These are phyloP conservation scores for Gaillardinia entomophila DNA, from an alignment of 805 yeast genomes.

Conservation along the genomic window DNA sequence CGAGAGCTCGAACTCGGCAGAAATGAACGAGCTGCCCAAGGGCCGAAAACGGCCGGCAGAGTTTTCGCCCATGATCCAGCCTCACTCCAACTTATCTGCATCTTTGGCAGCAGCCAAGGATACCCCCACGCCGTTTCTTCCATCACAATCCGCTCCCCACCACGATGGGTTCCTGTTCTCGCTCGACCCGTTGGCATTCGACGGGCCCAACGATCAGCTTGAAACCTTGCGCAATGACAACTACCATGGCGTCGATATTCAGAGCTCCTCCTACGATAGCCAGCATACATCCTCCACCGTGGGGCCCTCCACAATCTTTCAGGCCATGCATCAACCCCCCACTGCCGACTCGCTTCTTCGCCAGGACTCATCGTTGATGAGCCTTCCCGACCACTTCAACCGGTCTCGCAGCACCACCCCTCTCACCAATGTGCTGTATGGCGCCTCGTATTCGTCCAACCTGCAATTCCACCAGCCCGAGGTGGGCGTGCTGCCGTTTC, in stretches of 20 bases:
- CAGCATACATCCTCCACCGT: slow-evolving; percentile 1
- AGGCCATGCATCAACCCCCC: slow-evolving; percentile 1
- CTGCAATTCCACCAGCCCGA: slow-evolving; percentile 1
- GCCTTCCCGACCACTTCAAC: slow-evolving; percentile 23
- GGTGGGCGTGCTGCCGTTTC: slow-evolving; percentile 3
- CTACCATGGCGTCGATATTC: too few species aligned
- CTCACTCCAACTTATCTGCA: slow-evolving; percentile 7
- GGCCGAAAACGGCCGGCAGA: slow-evolving; percentile 16
- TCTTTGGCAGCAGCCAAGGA: slow-evolving; percentile 13
- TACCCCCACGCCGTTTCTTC: neutral
- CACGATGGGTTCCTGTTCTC: slow-evolving; percentile 22
- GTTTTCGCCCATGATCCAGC: slow-evolving; percentile 12
- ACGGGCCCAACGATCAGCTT: slow-evolving; percentile 28
- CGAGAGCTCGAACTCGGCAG: neutral
- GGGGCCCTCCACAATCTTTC: slow-evolving; percentile 5
- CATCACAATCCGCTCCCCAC: neutral
- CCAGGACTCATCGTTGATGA: slow-evolving; percentile 23
- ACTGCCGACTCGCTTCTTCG: slow-evolving; percentile 12
- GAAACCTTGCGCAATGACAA: too few species aligned
- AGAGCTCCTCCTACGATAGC: too few species aligned
- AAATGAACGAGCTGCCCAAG: slow-evolving; percentile 11
- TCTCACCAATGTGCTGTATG: slow-evolving; percentile 11
- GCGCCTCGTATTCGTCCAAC: slow-evolving; percentile 7
- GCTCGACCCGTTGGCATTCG: slow-evolving; percentile 45
- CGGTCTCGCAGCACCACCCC: slow-evolving; percentile 7